Percentiles rank a stretch among this genome's conserved stretches.
These are phyloP conservation scores for Xylaria bambusicola DNA, from an alignment of 495 filamentous ascomycete species.

Conservation along the genomic window DNA sequence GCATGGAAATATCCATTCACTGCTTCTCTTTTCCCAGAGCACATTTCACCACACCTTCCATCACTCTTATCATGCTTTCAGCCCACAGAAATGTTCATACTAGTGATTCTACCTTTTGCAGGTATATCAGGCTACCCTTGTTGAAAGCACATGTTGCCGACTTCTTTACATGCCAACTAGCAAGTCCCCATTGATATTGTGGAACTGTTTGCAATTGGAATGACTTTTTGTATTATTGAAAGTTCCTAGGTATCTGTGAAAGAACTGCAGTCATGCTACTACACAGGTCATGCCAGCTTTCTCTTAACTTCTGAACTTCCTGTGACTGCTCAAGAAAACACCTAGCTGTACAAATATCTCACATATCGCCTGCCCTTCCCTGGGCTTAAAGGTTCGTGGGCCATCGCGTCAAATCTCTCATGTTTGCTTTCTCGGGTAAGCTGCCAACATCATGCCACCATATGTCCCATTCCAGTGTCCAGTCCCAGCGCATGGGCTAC, in stretches of 20 bases:
- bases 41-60: not conserved
- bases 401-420: not conserved
- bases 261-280: constrained; percentile 22
- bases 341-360: constrained; percentile 6
- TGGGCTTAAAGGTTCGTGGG: not conserved
- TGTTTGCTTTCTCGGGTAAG: not conserved
- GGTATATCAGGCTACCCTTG: not conserved
- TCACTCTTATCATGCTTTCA: not conserved
- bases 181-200: constrained; percentile 13
- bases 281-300: constrained; percentile 10
- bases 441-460: constrained; percentile 15
- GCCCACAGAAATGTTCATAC: not conserved
- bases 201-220: not conserved
- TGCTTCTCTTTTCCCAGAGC: too few species aligned
- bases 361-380: not conserved
- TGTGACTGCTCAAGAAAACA: constrained; percentile 21
- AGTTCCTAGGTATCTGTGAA: constrained; percentile 19
- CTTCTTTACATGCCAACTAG: constrained; percentile 5
- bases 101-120: not conserved
- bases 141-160: not conserved
- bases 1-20: too few species aligned
- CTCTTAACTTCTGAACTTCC: constrained; percentile 24
- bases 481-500: not conserved
- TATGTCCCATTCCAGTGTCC: constrained; percentile 1
- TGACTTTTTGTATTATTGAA: not conserved